Conservation (phyloP, 495 filamentous ascomycete species). For the Diplogelasinospora grovesii region DNA sequence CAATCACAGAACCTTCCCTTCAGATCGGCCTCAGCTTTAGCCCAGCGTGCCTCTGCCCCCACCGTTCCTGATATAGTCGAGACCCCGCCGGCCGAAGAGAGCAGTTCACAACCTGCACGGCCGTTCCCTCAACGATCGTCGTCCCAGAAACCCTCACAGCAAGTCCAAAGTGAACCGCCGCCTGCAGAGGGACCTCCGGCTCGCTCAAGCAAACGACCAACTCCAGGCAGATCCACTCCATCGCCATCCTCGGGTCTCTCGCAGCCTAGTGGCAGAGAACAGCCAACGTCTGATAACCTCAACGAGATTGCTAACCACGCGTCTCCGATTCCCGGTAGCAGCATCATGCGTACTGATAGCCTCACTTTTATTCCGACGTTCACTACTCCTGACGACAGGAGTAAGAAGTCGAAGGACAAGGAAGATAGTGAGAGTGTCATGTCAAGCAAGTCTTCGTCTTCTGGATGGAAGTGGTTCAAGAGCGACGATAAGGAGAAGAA, state of each 20-base stretch:
- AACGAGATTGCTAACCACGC: slow-evolving; percentile 57
- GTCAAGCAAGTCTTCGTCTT: slow-evolving; percentile 72
- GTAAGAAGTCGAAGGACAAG: slow-evolving; percentile 54
- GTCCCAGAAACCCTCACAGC: slow-evolving; percentile 42
- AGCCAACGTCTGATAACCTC: slow-evolving; percentile 27
- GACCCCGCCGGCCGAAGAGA: slow-evolving; percentile 50
- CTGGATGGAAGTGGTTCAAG: slow-evolving; percentile 65
- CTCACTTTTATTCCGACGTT: slow-evolving; percentile 81
- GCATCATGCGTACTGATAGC: slow-evolving; percentile 59
- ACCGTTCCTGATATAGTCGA: slow-evolving; percentile 64
- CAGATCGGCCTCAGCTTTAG: slow-evolving; percentile 17
- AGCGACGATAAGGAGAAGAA: slow-evolving; percentile 39
- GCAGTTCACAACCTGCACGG: slow-evolving; percentile 24
- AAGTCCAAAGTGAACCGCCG: slow-evolving; percentile 17
- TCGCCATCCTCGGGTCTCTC: slow-evolving; percentile 5
- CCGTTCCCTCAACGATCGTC: slow-evolving; percentile 47
- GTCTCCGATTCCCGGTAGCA: slow-evolving; percentile 65
- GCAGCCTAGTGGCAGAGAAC: slow-evolving; percentile 14
- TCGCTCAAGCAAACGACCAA: slow-evolving; percentile 42
- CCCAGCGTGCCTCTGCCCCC: slow-evolving; percentile 15
- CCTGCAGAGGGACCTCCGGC: slow-evolving; percentile 37
- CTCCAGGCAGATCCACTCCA: slow-evolving; percentile 24
- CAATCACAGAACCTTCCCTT: slow-evolving; percentile 16
- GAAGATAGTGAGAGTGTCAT: slow-evolving; percentile 35
- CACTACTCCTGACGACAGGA: slow-evolving; percentile 57